Evolutionary conservation across 1,284 basidiomycete species (phyloP), one percentile per base, ranked within the genome.

Genomic region (Trichosporon ovoides): DNA sequence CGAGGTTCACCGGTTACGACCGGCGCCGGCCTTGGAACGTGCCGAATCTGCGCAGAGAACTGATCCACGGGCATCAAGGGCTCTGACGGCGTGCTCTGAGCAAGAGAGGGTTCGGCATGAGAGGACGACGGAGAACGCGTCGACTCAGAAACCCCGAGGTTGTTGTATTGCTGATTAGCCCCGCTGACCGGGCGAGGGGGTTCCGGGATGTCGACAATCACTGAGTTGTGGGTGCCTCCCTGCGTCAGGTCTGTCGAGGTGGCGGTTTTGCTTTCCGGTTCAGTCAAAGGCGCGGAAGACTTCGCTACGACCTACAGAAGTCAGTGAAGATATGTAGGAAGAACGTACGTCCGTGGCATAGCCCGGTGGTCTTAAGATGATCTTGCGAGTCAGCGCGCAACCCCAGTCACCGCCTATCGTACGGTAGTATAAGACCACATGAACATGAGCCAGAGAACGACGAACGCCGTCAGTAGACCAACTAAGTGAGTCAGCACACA

Each of bases 401-500:
- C 34, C 18, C 18, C 18, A 12, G 6, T 3, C 3, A 52, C n/a
- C 3, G 22, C 10, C 9, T 4, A 12, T 60, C 74, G 48, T 56
- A 87, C 87, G 80, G 82, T 85, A 18, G 80, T 60, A 72, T 89
- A 91, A 3, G 83, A 79, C 87, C 87, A 89, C 0, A 84, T 55
- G 78, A 84, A 83, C 83, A 88, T 85, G n/a, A 85, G 62, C 54
- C 81, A 84, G 14, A 89, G 68, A 2, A 87, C 61, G 37, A 79
- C 78, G 66, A 85, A 88, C 2, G 83, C 80, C 0, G 81, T 78
- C 31, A 88, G 68, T 49, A 85, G 80, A 0, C 78, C 83, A 58
- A 86, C 87, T 88, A 35, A 35, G 18, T 40, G 53, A 55, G 38
- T 50, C 19, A 57, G 20, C n/a, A 7, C 34, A 7, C 37, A 36